Evolutionary conservation across 345 rosid genomes (phyloP).

Genomic region (Kernera saxatilis): DNA sequence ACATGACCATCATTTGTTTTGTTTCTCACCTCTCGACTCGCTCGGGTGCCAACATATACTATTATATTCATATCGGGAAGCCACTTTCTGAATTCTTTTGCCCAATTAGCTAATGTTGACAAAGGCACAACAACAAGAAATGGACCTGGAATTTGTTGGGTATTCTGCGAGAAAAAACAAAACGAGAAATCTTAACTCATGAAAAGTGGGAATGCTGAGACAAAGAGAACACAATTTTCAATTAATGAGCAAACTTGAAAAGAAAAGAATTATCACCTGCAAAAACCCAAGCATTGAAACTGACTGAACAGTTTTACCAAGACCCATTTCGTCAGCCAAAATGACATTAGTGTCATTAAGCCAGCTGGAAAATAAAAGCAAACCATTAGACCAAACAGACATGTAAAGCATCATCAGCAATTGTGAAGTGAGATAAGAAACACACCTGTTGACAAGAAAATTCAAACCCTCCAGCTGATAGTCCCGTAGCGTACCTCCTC

Average conservation of each 20-base stretch:
- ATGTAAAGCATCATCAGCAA: conserved; percentile 1
- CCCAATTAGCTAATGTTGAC: conserved; percentile 98
- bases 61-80: conserved; percentile 90
- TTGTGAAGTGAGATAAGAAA: conserved; percentile 15
- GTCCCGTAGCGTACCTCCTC: conserved; percentile 96
- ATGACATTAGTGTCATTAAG: conserved; percentile 99
- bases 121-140: conserved; percentile 98
- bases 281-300: conserved; percentile 98
- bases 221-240: not conserved
- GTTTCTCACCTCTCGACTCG: conserved; percentile 90
- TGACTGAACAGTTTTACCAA: conserved; percentile 99
- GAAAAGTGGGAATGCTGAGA: not conserved
- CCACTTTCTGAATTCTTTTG: conserved; percentile 98
- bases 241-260: conserved; percentile 10
- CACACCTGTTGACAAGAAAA: conserved; percentile 94
- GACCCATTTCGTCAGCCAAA: conserved; percentile 99
- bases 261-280: conserved; percentile 49
- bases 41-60: conserved; percentile 96
- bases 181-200: conserved; percentile 6
- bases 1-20: not conserved
- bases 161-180: conserved; percentile 47
- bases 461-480: conserved; percentile 97
- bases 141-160: conserved; percentile 95
- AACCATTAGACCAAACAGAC: conserved; percentile 6
- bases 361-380: conserved; percentile 57